Evolutionary conservation across 2,329 filamentous ascomycete genomes (phyloP).

Genomic region (Colletotrichum sp.): DNA sequence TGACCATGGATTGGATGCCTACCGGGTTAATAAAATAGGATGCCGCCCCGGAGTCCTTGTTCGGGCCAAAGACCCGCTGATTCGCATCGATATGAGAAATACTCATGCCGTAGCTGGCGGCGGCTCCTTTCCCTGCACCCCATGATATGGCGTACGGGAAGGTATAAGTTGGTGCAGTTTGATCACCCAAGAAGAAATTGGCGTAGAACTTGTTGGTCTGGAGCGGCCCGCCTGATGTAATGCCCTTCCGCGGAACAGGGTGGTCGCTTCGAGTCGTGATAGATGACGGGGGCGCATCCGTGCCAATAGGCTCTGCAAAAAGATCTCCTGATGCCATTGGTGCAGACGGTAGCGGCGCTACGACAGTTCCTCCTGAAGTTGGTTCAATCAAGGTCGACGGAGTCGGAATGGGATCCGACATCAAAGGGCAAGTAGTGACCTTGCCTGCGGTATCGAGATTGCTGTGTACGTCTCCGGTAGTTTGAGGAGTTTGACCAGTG

Average conservation of each 20-base stretch:
- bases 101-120: constrained; percentile 77
- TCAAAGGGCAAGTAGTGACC: constrained; percentile 26
- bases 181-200: constrained; percentile 79
- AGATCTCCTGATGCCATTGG: constrained; percentile 49
- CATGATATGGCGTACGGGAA: constrained; percentile 77
- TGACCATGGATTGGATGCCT: constrained; percentile 78
- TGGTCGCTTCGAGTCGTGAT: constrained; percentile 59
- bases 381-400: constrained; percentile 38
- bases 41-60: constrained; percentile 59
- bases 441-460: constrained; percentile 22
- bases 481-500: constrained; percentile 32
- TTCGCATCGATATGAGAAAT: constrained; percentile 75
- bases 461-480: constrained; percentile 33
- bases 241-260: constrained; percentile 60
- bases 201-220: constrained; percentile 83
- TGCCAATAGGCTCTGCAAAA: constrained; percentile 61
- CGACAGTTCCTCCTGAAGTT: background rate
- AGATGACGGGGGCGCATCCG: constrained; percentile 51
- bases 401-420: constrained; percentile 38
- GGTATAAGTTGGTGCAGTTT: constrained; percentile 73
- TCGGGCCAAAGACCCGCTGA: constrained; percentile 71
- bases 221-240: constrained; percentile 55
- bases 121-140: constrained; percentile 66
- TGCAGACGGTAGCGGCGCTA: background rate
- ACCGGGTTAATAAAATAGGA: constrained; percentile 82